Evolutionary conservation across 106 monocot genomes (phyloP).

Genomic region (Dendrobium huoshanense): DNA sequence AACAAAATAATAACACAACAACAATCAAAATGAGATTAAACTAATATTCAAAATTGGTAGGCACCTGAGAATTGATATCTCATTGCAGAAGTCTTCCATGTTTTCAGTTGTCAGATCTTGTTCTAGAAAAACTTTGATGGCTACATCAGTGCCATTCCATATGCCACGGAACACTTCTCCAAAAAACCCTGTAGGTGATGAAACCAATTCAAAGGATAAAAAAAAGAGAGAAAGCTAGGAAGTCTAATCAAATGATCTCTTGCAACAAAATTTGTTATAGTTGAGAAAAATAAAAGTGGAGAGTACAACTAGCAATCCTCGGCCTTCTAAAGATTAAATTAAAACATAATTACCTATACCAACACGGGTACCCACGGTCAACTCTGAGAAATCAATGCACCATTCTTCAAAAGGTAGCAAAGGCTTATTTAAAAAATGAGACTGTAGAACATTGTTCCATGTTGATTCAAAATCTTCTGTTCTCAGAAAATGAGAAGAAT

Average conservation of each 20-base stretch:
- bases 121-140: slow-evolving; percentile 96
- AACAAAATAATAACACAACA: slow-evolving; percentile 1
- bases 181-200: slow-evolving; percentile 67
- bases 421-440: slow-evolving; percentile 66
- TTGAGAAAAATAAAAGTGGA: not conserved
- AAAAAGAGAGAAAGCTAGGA: not conserved
- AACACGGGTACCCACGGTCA: slow-evolving; percentile 92
- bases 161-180: slow-evolving; percentile 98
- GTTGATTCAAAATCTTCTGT: slow-evolving; percentile 36
- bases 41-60: not conserved
- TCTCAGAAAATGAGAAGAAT: slow-evolving; percentile 37
- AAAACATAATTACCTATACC: slow-evolving; percentile 47
- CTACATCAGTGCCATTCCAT: slow-evolving; percentile 99
- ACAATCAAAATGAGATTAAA: not conserved
- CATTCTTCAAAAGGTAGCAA: slow-evolving; percentile 86
- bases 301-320: not conserved
- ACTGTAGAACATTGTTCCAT: slow-evolving; percentile 75
- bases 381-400: slow-evolving; percentile 92
- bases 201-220: not conserved
- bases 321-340: not conserved
- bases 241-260: not conserved
- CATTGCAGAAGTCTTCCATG: slow-evolving; percentile 97
- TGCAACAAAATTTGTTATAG: not conserved
- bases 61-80: slow-evolving; percentile 94
- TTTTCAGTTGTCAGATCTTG: slow-evolving; percentile 97